phyloP scores from a whole-genome alignment of 805 yeast genomes.

The Lipomyces kockii region DNA sequence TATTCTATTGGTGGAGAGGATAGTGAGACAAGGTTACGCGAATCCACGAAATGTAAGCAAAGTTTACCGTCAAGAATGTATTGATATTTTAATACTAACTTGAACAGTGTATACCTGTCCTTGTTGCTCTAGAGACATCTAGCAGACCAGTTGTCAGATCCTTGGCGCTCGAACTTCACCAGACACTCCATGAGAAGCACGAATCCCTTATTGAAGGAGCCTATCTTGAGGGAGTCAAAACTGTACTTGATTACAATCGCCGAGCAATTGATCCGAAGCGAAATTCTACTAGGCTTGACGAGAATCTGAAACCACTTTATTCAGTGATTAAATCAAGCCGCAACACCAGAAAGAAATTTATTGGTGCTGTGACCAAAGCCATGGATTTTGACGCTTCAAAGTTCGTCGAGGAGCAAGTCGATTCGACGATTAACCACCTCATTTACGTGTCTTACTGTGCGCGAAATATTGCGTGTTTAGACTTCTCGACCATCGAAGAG shows the following conservation, averaged over 20 bases:
- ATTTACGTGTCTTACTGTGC: conserved; percentile 47
- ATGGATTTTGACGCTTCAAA: conserved; percentile 43
- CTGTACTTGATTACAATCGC: conserved; percentile 56
- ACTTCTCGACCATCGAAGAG: conserved; percentile 57
- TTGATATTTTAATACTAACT: conserved; percentile 2
- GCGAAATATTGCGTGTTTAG: conserved; percentile 49
- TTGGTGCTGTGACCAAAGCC: conserved; percentile 45
- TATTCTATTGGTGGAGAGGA: conserved; percentile 58
- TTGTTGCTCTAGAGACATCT: conserved; percentile 71
- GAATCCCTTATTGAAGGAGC: conserved; percentile 72
- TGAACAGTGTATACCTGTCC: conserved; percentile 55
- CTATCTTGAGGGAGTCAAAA: conserved; percentile 64
- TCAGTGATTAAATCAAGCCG: conserved; percentile 50
- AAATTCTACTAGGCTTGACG: conserved; percentile 38
- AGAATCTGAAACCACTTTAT: conserved; percentile 51
- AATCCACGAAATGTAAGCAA: conserved; percentile 67
- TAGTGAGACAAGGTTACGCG: conserved; percentile 68
- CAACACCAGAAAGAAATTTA: conserved; percentile 52
- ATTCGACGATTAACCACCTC: conserved; percentile 35
- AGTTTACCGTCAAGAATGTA: background rate
- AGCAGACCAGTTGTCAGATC: conserved; percentile 50
- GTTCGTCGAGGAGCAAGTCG: conserved; percentile 32
- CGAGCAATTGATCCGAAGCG: conserved; percentile 39
- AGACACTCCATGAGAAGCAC: conserved; percentile 62
- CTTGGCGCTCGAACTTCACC: conserved; percentile 59